Evolutionary conservation across 192 early-diverging fungal species (phyloP), one percentile per base, ranked within the genome.

Genomic region (Phlyctochytrium planicorne): DNA sequence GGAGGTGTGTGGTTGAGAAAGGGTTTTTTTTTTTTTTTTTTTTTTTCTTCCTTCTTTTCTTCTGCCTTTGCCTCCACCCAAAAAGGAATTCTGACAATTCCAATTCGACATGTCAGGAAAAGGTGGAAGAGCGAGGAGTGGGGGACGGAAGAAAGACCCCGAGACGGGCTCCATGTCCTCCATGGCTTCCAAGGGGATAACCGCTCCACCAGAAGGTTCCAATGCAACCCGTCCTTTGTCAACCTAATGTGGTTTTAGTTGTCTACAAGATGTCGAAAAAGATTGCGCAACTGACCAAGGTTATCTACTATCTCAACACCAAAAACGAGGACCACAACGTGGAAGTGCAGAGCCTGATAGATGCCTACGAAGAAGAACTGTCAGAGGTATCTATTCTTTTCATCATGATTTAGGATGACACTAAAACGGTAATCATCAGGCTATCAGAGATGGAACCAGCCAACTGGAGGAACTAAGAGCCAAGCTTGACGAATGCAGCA

Each of bases 291-390:
- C 71, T 85, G 14, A 85, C 83, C 0, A 85, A 85, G 68, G 83
- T 85, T 59, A 82, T 85, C 34, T 85, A 85, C 72, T 85, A 77
- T 63, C 76, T 85, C 50, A 85, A 85, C 62, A 84, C 83, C 29
- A 85, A 85, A 65, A 80, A 84, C 67, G 83, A 85, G 70, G 83
- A 85, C 66, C 74, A 79, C 65, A 60, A 60, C 20, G 68, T 75
- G 4, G 79, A 84, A 60, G 69, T 85, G 0, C 75, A 85, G 53
- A 76, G 69, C 52, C 31, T 82, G 10, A 77, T 67, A 6, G 78
- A 80, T 30, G 75, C 75, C 29, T 84, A 82, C 47, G 80, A 84
- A 53, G 74, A 78, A 47, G 82, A 84, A 52, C 68, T 84, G 2
- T 34, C 62, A 4, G 76, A 80, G 60, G 81, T 82, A 31, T 23